phyloP scores from a whole-genome alignment of 768 basidiomycete genomes.

The Suillus sp. region DNA sequence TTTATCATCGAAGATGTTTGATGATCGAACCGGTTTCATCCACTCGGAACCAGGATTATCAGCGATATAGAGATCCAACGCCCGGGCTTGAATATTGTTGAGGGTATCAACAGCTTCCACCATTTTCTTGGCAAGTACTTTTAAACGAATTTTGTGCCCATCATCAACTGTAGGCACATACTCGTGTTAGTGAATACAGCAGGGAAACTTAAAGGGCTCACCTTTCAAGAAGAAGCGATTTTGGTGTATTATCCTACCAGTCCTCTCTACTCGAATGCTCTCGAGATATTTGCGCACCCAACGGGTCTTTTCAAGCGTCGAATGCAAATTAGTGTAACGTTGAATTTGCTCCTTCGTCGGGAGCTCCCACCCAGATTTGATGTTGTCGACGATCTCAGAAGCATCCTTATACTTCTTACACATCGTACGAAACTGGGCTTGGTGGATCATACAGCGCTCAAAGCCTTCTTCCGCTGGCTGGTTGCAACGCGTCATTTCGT shows the following conservation, averaged over 20 bases:
- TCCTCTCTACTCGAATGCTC: constrained; percentile 34
- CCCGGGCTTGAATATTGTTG: constrained; percentile 22
- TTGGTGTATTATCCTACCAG: constrained; percentile 34
- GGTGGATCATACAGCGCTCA: constrained; percentile 29
- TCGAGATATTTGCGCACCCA: constrained; percentile 33
- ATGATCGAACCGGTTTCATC: background rate
- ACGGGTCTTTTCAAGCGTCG: constrained; percentile 23
- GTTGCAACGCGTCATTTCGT: constrained; percentile 29
- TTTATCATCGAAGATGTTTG: background rate
- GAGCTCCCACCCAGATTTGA: constrained; percentile 16
- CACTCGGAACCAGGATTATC: constrained; percentile 14
- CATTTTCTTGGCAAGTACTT: constrained; percentile 33
- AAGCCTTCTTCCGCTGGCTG: constrained; percentile 24
- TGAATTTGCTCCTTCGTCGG: constrained; percentile 23
- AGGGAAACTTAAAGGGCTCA: constrained; percentile 9
- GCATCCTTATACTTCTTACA: constrained; percentile 32
- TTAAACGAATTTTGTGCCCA: constrained; percentile 33
- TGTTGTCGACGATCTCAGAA: constrained; percentile 26
- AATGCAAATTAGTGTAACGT: constrained; percentile 16
- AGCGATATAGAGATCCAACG: constrained; percentile 20
- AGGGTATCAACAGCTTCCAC: constrained; percentile 23
- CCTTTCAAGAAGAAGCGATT: constrained; percentile 37
- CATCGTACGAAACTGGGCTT: constrained; percentile 28
- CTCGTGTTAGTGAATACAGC: background rate
- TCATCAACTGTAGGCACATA: constrained; percentile 27